These are phyloP conservation scores for Geotrichum europaeum DNA, from an alignment of 1,139 yeast species.

Conservation along the genomic window DNA sequence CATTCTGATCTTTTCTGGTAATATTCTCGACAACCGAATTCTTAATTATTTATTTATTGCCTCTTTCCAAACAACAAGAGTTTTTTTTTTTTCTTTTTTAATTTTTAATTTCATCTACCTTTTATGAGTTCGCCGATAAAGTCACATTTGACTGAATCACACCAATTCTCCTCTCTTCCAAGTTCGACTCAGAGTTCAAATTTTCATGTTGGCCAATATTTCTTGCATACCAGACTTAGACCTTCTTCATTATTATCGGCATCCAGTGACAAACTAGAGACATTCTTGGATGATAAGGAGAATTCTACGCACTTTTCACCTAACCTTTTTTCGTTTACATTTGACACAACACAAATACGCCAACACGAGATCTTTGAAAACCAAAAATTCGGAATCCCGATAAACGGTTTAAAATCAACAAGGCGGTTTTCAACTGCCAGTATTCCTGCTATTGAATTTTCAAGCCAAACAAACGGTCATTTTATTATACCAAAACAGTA, in stretches of 20 bases:
- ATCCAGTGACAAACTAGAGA: background rate
- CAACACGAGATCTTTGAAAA: background rate
- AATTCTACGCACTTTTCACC: background rate
- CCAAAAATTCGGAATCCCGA: background rate
- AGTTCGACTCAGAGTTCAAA: background rate
- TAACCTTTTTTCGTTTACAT: background rate
- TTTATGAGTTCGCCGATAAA: slow-evolving; percentile 6
- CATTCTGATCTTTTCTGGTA: background rate
- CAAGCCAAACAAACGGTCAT: background rate
- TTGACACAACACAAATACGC: background rate
- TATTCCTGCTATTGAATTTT: background rate
- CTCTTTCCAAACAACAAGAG: background rate
- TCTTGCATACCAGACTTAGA: background rate
- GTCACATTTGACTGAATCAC: background rate
- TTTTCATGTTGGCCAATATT: slow-evolving; percentile 1
- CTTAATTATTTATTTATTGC: background rate
- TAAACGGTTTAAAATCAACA: background rate
- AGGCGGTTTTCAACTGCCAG: background rate
- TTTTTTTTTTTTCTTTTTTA: background rate
- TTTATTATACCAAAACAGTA: background rate
- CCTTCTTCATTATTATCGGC: background rate
- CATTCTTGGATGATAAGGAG: background rate
- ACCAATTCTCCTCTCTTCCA: background rate
- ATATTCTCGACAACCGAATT: background rate
- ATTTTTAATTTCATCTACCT: background rate